phyloP scores from a whole-genome alignment of 164 flowering plant genomes.

The Litsea cubeba region DNA sequence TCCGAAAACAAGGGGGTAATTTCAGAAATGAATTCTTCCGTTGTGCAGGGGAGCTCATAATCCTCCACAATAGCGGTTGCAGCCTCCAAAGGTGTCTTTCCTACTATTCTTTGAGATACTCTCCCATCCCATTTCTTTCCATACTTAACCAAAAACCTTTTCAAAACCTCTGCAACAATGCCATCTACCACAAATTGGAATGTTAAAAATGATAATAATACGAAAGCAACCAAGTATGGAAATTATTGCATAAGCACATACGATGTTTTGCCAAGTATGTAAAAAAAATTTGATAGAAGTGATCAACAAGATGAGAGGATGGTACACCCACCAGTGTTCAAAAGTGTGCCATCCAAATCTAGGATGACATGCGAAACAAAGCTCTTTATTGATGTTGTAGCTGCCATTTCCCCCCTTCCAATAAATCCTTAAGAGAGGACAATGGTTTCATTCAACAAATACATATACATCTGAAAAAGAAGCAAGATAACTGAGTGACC shows the following conservation, averaged over 20 bases:
- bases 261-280: background rate
- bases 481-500: background rate
- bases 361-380: conserved; percentile 64
- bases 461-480: conserved; percentile 5
- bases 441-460: background rate
- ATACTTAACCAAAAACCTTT: conserved; percentile 51
- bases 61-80: conserved; percentile 68
- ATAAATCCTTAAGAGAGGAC: background rate
- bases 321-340: conserved; percentile 62
- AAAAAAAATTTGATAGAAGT: background rate
- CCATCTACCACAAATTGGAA: conserved; percentile 47
- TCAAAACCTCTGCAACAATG: conserved; percentile 59
- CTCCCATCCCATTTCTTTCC: conserved; percentile 87
- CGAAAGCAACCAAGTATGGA: background rate
- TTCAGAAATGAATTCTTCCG: conserved; percentile 60
- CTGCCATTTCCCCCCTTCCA: conserved; percentile 19
- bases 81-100: conserved; percentile 73
- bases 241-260: background rate
- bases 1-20: conserved; percentile 56
- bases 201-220: background rate
- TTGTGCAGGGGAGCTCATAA: conserved; percentile 68
- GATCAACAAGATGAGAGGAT: background rate
- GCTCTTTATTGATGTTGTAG: conserved; percentile 44
- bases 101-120: conserved; percentile 48
- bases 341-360: conserved; percentile 92